These are phyloP conservation scores for Termitomyces heimii DNA, from an alignment of 768 basidiomycete species.

Conservation along the genomic window DNA sequence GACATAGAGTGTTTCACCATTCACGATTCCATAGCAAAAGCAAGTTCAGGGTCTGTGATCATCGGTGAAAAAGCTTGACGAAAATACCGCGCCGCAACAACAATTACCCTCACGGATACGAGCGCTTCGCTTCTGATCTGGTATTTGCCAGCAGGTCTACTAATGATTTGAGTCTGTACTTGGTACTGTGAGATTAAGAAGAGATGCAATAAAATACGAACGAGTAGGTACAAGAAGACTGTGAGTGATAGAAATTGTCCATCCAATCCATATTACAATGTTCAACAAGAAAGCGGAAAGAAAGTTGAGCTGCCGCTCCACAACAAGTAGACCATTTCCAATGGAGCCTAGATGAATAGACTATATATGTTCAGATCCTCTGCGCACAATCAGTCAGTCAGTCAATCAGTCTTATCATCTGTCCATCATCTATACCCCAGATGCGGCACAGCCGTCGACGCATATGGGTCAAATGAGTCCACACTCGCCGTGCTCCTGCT, in stretches of 20 bases:
- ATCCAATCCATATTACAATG: conserved; percentile 5
- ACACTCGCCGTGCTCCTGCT: conserved; percentile 5
- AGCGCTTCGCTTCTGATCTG: not conserved
- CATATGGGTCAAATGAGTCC: conserved; percentile 33
- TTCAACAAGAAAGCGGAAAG: not conserved
- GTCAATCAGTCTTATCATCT: not conserved
- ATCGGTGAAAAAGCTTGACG: not conserved
- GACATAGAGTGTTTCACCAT: conserved; percentile 5
- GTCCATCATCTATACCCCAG: conserved; percentile 1
- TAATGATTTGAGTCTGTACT: not conserved
- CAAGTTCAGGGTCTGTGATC: not conserved
- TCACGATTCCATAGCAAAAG: not conserved
- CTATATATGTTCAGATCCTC: not conserved
- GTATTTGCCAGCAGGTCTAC: not conserved
- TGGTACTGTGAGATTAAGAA: not conserved
- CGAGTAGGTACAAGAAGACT: not conserved
- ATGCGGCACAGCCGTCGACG: conserved; percentile 3
- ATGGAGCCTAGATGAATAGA: not conserved
- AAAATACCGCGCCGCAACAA: not conserved
- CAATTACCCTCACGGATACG: too few species aligned
- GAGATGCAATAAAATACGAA: not conserved
- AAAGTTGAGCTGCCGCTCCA: not conserved
- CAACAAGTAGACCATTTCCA: not conserved
- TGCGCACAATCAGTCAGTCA: not conserved
- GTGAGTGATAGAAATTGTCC: not conserved